Evolutionary conservation across 2,329 filamentous ascomycete genomes (phyloP).

Genomic region (Fusarium sp.): DNA sequence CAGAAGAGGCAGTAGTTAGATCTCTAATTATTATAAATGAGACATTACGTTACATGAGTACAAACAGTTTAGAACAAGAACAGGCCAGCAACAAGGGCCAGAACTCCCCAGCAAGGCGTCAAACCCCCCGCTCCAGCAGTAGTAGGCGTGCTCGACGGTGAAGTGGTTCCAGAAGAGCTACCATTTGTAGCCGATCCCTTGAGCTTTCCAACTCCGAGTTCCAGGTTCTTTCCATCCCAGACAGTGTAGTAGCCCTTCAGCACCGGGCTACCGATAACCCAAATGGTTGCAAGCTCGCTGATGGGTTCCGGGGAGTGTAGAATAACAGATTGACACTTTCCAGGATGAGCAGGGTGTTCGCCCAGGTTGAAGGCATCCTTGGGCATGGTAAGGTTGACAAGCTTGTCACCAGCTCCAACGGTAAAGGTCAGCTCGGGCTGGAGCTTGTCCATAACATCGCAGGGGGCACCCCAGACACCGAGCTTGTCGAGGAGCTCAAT

Average conservation of each 20-base stretch:
- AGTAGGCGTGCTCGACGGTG: not conserved
- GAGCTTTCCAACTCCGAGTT: slow-evolving; percentile 46
- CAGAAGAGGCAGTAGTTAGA: slow-evolving; percentile 29
- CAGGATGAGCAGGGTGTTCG: not conserved
- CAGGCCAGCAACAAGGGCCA: not conserved
- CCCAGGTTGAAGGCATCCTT: not conserved
- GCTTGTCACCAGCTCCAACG: not conserved
- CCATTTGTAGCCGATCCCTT: not conserved
- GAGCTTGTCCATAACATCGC: not conserved
- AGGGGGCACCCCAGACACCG: not conserved
- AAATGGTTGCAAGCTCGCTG: slow-evolving; percentile 40
- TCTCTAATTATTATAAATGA: not conserved
- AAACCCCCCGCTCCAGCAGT: not conserved
- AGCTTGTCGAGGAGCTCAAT: not conserved
- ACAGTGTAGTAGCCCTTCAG: slow-evolving; percentile 56
- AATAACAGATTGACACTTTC: slow-evolving; percentile 53
- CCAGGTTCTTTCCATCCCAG: slow-evolving; percentile 51
- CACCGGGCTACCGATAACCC: slow-evolving; percentile 53
- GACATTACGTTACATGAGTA: no score
- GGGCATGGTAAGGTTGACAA: not conserved
- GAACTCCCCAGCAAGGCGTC: not conserved
- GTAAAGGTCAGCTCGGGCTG: not conserved
- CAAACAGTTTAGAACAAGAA: not conserved
- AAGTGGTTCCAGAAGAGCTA: not conserved
- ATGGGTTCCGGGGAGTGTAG: slow-evolving; percentile 42